A percentile compares a stretch with the other conserved stretches of the same genome.
phyloP scores from a whole-genome alignment of 108 stramenopile species.

The Schizochytrium sp. region DNA sequence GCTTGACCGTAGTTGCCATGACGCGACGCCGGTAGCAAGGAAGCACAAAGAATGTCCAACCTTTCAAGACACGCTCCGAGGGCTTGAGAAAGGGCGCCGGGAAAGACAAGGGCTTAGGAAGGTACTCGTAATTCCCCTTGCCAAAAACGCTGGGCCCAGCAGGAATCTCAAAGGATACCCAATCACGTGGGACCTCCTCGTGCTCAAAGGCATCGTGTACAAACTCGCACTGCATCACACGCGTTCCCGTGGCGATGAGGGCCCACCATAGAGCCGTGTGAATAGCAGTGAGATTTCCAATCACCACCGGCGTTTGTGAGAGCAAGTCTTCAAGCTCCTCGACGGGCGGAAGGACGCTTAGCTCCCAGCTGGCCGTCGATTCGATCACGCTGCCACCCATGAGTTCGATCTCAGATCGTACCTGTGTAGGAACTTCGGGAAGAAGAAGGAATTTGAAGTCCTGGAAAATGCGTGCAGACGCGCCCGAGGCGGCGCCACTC shows the following conservation, averaged over 20 bases:
- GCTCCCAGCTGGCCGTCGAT: background rate
- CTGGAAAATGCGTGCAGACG: background rate
- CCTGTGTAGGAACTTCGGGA: background rate
- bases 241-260: background rate
- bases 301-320: background rate
- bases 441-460: background rate
- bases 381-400: background rate
- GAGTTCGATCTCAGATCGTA: background rate
- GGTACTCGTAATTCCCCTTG: background rate
- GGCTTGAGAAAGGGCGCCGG: background rate
- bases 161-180: background rate
- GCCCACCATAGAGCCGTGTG: background rate
- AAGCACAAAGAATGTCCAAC: background rate
- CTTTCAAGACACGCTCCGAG: background rate
- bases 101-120: background rate
- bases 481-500: no score
- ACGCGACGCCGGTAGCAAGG: background rate
- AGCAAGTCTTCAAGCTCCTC: background rate
- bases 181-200: background rate
- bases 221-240: background rate
- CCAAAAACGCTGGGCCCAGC: background rate
- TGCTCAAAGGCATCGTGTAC: background rate
- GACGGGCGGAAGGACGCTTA: background rate
- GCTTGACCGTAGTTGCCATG: background rate
- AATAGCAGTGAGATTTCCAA: background rate